A percentile compares a stretch with the other conserved stretches of the same genome.
Conservation (phyloP, 225 moss, liverwort and hornwort species). For the Thuidium tamariscinum region DNA sequence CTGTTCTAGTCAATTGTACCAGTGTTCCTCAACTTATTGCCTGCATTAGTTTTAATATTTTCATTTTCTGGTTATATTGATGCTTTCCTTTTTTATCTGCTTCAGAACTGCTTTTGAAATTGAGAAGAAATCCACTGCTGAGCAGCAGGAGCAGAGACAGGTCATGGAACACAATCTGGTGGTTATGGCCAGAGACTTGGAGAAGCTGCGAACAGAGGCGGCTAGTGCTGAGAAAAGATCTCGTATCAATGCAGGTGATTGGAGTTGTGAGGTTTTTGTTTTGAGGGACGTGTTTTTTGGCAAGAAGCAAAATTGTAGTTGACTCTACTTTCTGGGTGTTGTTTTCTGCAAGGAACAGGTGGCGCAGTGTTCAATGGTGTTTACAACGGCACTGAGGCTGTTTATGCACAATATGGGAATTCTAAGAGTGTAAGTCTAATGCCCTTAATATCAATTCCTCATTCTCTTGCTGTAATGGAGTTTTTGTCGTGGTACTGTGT, state of each 20-base stretch:
- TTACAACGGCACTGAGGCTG: conserved; percentile 25
- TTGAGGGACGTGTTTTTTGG: background rate
- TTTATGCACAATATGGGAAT: conserved; percentile 28
- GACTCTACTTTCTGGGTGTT: background rate
- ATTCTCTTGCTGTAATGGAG: background rate
- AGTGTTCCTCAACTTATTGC: background rate
- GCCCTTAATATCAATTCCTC: background rate
- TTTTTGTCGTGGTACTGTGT: background rate
- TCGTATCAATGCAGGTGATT: conserved; percentile 35
- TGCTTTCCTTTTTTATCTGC: background rate
- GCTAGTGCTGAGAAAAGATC: conserved; percentile 50
- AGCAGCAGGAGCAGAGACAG: conserved; percentile 72
- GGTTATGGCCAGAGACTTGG: conserved; percentile 73
- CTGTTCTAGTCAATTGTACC: background rate
- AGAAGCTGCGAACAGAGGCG: conserved; percentile 62
- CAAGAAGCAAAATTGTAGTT: background rate
- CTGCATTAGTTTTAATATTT: background rate
- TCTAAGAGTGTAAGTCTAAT: background rate
- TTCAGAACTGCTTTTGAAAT: conserved; percentile 57
- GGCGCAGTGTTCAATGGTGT: conserved; percentile 34
- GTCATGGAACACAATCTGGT: conserved; percentile 68
- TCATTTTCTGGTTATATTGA: background rate
- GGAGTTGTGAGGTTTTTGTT: background rate
- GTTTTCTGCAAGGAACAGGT: conserved; percentile 14
- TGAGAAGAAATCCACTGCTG: conserved; percentile 64